Evolutionary conservation across 2,329 filamentous ascomycete genomes (phyloP), one percentile per base, ranked within the genome.

Genomic region (Dactylellina parvicollis): DNA sequence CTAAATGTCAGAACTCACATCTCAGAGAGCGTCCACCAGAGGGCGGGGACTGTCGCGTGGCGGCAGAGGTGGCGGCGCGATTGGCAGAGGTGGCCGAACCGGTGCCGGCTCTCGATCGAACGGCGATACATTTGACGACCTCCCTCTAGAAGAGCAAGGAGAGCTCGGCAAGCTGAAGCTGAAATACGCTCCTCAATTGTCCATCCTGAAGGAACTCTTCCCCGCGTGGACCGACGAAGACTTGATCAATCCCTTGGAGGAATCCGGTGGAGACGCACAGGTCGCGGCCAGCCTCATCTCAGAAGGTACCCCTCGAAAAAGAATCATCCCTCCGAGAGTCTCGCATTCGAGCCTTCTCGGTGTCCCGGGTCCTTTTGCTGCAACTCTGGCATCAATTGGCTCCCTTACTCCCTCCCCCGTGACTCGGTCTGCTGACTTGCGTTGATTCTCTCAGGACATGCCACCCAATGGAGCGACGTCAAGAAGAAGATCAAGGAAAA

Each of bases 151-250:
- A 80, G 93, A 98, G 79, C 90, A 96, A 81, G 91, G 92, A 81
- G 93, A 97, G 82, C 86, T 98, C 77, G 91, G 90, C 80, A 88
- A 96, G 83, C 88, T 98, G 80, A 96, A 96, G 87, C 92, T 92
- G 85, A 89, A 91, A 81, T 95, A 96, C 80, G 87, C 90, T 79
- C 84, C 84, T 79, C 91, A 94, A 83, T 87, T 96, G 78, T 85
- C 85, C 75, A 88, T 89, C 79, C 88, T 99, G 81, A 92, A 92
- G 83, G 93, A 96, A 81, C 89, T 98, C 84, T 97, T 96, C 84
- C 88, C 92, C 72, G 90, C 92, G 82, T 98, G 94, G 95, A 94
- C 92, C 78, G 92, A 96, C 79, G 92, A 93, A 81, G 94, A 98
- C 81, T 88, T 98, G 76, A 88, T 98, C 76, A 95, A 95, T 81